Evolutionary conservation across 495 filamentous ascomycete genomes (phyloP).

Genomic region (Geopyxis carbonaria): DNA sequence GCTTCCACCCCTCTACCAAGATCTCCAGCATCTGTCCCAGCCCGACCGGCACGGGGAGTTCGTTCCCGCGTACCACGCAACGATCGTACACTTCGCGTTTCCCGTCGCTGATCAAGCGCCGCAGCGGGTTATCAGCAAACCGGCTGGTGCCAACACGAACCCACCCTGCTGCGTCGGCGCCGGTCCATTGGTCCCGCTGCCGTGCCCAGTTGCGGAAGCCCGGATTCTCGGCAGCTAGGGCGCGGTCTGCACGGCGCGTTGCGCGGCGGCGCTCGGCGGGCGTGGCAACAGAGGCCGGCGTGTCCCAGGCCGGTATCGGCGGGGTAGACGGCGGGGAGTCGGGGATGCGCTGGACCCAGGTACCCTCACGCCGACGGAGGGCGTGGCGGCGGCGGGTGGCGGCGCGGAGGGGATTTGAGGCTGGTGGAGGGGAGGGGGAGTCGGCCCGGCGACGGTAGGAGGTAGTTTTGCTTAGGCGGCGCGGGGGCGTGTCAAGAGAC

Average conservation of each 20-base stretch:
- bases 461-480: neutral
- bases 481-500: neutral
- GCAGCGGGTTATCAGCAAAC: constrained; percentile 44
- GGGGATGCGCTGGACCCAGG: neutral
- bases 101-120: constrained; percentile 49
- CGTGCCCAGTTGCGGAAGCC: constrained; percentile 60
- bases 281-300: neutral
- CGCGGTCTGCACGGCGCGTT: neutral
- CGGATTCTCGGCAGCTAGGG: neutral
- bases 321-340: neutral
- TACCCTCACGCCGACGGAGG: neutral
- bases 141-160: constrained; percentile 10
- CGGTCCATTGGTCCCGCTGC: constrained; percentile 71
- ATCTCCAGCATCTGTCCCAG: constrained; percentile 61
- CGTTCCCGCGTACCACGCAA: constrained; percentile 56
- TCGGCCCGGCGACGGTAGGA: neutral
- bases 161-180: constrained; percentile 36
- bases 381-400: neutral
- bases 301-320: neutral
- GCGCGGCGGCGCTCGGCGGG: neutral
- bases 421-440: neutral
- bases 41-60: constrained; percentile 74
- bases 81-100: constrained; percentile 71
- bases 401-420: neutral
- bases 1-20: constrained; percentile 82